A percentile compares a stretch with the other conserved stretches of the same genome.
Evolutionary conservation across 768 basidiomycete genomes (phyloP).

Genomic region (Macrocybe gigantea): DNA sequence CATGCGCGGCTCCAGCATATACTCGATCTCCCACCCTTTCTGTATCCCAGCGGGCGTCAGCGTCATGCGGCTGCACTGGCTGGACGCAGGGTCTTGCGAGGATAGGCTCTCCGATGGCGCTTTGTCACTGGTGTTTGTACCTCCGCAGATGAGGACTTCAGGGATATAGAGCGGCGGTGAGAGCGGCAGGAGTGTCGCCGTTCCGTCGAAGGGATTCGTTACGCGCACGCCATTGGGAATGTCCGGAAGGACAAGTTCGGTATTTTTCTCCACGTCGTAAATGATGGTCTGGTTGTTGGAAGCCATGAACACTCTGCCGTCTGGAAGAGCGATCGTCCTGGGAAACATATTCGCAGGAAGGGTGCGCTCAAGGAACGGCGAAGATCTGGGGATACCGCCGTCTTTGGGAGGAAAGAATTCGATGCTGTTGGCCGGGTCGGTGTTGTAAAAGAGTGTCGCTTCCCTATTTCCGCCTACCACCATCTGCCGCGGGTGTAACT

Average conservation of each 20-base stretch:
- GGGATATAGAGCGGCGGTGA: constrained; percentile 34
- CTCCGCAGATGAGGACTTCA: constrained; percentile 43
- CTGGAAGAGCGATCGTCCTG: constrained; percentile 30
- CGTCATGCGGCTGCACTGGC: constrained; percentile 36
- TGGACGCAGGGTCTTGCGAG: constrained; percentile 33
- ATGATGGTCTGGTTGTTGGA: constrained; percentile 38
- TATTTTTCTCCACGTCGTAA: constrained; percentile 31
- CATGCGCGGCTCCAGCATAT: constrained; percentile 33
- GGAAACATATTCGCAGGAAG: constrained; percentile 16
- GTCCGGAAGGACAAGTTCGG: constrained; percentile 32
- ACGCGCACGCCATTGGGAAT: constrained; percentile 40
- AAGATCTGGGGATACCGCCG: constrained; percentile 23
- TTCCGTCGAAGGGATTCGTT: constrained; percentile 34
- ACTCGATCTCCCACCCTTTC: constrained; percentile 39
- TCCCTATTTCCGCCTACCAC: constrained; percentile 7
- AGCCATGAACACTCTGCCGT: constrained; percentile 34
- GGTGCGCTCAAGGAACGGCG: constrained; percentile 17
- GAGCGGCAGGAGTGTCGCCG: constrained; percentile 30
- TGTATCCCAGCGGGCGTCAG: constrained; percentile 35
- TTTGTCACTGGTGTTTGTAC: constrained; percentile 27
- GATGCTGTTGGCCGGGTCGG: constrained; percentile 50
- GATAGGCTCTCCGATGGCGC: constrained; percentile 21
- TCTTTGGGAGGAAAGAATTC: constrained; percentile 37
- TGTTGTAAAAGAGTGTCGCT: constrained; percentile 34
- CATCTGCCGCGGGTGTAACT: constrained; percentile 11